These are phyloP conservation scores for Colletotrichum graminicola DNA, from an alignment of 2,329 filamentous ascomycete genomes.

Conservation along the genomic window DNA sequence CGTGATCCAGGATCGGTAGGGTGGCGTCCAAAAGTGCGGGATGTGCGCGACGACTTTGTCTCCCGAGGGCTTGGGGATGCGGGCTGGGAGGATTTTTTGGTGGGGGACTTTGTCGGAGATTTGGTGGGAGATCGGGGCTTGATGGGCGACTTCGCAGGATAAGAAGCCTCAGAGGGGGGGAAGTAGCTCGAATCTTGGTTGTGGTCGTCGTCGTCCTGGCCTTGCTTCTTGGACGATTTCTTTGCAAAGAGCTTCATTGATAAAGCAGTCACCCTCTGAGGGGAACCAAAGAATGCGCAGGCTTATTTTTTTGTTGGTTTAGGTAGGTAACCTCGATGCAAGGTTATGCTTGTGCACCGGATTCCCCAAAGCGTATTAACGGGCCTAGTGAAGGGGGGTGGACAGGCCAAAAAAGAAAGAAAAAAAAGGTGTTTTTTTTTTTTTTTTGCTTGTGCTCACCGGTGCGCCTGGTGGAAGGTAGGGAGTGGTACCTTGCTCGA, in stretches of 20 bases:
- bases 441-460: conserved; percentile 4
- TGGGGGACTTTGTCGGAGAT: conserved; percentile 48
- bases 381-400: conserved; percentile 40
- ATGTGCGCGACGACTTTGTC: conserved; percentile 57
- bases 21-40: conserved; percentile 61
- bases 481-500: conserved; percentile 32
- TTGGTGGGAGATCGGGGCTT: conserved; percentile 47
- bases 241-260: conserved; percentile 67
- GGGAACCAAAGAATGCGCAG: conserved; percentile 40
- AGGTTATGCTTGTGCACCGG: conserved; percentile 43
- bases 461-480: conserved; percentile 17
- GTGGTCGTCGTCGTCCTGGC: conserved; percentile 53
- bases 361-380: conserved; percentile 40
- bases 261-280: conserved; percentile 39
- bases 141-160: conserved; percentile 46
- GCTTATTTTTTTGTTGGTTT: conserved; percentile 44
- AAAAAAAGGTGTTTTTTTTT: conserved; percentile 33
- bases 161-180: conserved; percentile 52
- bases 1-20: conserved; percentile 60
- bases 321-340: conserved; percentile 45
- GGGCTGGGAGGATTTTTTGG: conserved; percentile 53
- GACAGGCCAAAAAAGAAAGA: neutral
- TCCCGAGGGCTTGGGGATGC: conserved; percentile 46
- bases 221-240: conserved; percentile 58
- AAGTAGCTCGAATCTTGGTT: conserved; percentile 47